Evolutionary conservation across 2,329 filamentous ascomycete species (phyloP).

Genomic region (Ophiocordyceps camponoti-saundersi): DNA sequence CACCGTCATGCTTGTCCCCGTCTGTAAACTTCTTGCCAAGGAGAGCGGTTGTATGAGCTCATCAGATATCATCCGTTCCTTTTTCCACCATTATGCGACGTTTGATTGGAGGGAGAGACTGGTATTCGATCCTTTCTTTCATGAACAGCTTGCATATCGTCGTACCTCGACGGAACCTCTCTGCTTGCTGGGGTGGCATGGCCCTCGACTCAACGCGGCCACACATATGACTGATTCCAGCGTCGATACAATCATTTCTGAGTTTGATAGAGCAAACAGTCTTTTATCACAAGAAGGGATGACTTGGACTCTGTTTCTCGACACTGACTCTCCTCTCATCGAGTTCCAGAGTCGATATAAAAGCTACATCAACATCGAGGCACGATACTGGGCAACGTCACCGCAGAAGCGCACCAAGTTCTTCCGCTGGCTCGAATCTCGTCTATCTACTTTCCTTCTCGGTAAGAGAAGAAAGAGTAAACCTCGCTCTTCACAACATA

Average conservation of each 20-base stretch:
- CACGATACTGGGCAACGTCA: conserved; percentile 48
- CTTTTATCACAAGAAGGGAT: background rate
- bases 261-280: background rate
- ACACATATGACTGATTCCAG: conserved; percentile 35
- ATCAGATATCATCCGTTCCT: conserved; percentile 35
- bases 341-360: conserved; percentile 35
- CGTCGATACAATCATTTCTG: conserved; percentile 12
- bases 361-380: conserved; percentile 42
- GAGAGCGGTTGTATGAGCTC: conserved; percentile 20
- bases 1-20: conserved; percentile 39
- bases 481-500: conserved; percentile 2
- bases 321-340: conserved; percentile 4
- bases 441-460: conserved; percentile 38
- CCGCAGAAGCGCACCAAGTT: conserved; percentile 34
- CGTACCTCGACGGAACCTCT: conserved; percentile 42
- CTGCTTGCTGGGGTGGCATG: conserved; percentile 44
- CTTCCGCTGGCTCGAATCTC: conserved; percentile 47
- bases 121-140: conserved; percentile 44
- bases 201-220: conserved; percentile 43
- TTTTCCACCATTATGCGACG: conserved; percentile 44
- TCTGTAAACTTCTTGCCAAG: conserved; percentile 36
- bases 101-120: conserved; percentile 40
- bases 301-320: background rate
- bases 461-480: too few species aligned
- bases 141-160: conserved; percentile 30